Conservation (phyloP, 306 rosid genomes). For the Trifolium fragiferum region DNA sequence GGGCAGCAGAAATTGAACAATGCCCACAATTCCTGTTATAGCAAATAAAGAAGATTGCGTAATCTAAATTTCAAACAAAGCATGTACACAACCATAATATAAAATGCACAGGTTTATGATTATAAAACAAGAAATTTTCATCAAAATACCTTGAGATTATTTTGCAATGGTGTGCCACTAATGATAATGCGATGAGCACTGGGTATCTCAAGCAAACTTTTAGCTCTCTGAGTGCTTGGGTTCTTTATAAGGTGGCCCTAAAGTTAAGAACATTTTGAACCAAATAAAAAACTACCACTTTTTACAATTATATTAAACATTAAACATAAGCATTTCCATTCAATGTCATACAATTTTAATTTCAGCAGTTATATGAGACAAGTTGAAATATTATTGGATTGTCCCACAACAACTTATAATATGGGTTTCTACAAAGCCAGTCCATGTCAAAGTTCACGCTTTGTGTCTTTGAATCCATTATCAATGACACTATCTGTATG, state of each 20-base stretch:
- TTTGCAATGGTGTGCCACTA: slow-evolving; percentile 93
- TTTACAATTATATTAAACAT: neutral
- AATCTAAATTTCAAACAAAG: slow-evolving; percentile 20
- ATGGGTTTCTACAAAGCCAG: neutral
- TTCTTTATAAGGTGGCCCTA: slow-evolving; percentile 97
- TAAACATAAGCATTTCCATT: neutral
- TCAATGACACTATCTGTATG: slow-evolving; percentile 4
- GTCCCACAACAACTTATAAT: neutral
- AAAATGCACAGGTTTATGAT: neutral
- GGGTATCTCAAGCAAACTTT: slow-evolving; percentile 91
- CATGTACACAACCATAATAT: neutral
- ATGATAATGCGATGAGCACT: slow-evolving; percentile 82
- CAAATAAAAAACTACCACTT: neutral
- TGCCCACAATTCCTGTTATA: slow-evolving; percentile 90
- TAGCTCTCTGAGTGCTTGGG: slow-evolving; percentile 95
- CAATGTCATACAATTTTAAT: slow-evolving; percentile 30
- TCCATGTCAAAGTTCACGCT: neutral
- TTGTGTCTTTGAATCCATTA: neutral
- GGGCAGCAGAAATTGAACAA: slow-evolving; percentile 92
- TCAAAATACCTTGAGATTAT: slow-evolving; percentile 79
- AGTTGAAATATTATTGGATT: slow-evolving; percentile 10
- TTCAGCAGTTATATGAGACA: slow-evolving; percentile 14
- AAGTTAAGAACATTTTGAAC: slow-evolving; percentile 20
- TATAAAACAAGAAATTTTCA: slow-evolving; percentile 8
- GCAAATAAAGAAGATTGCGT: slow-evolving; percentile 26